Base-by-base conservation (phyloP, 345 rosid genomes). In the Brassica carinata region DNA sequence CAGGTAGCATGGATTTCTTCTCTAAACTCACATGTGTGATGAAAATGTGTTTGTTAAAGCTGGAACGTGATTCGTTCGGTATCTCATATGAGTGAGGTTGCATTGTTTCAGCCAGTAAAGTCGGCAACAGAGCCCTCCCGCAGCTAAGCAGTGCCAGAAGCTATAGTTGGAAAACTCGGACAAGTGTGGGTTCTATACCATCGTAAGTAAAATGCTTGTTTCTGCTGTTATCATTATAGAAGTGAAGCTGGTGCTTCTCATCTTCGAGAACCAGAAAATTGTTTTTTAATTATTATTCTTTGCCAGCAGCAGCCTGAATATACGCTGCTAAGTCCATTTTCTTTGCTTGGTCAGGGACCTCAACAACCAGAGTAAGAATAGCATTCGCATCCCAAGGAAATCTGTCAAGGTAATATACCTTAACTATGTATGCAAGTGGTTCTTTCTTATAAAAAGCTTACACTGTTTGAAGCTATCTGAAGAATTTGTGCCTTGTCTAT, bases 51-150 rank as follows among this genome's bases (percentile, higher is more conserved):
- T 51, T 69, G 72, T 13, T 64, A 70, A 64, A 69, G 18, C 17
- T 77, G 84, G 61, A 64, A 53, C 48, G 17, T 38, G 27, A 40
- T 51, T 65, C 26, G 30, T 67, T 45, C 67, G 57, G 66, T 61
- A 67, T 34, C 18, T 77, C 63, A 77, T 73, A 77, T 65, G 33
- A 43, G 57, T 72, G 67, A 59, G 40, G 76, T 55, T 74, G 65
- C 68, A 23, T 66, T 64, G 71, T 68, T 87, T 83, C 89, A 91
- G 98, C 82, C 55, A 87, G 83, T 72, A 86, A 83, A 84, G 77
- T 64, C 74, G 63, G 67, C 63, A 88, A 76, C 74, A 84, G 83
- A 73, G 82, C 79, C 64, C 64, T 81, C 62, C 77, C 85, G 14
- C 84, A 45, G 70, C 69, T 71, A 59, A 85, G 82, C 83, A 87